Conservation (phyloP, 192 early-diverging fungal genomes). For the Coemansia brasiliensis region DNA sequence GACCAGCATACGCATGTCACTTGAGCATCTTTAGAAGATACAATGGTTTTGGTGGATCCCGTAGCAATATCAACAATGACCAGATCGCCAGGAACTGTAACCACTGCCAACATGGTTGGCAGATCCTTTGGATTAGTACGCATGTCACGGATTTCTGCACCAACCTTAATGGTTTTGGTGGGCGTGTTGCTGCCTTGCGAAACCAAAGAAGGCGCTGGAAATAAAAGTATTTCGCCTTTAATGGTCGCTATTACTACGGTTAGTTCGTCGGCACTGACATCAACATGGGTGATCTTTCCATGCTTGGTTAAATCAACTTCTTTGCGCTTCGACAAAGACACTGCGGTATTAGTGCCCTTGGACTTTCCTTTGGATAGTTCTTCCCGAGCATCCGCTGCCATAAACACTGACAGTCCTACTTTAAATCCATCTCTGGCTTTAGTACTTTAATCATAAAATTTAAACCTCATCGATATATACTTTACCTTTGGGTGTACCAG, state of each 20-base stretch:
- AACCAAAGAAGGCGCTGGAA: slow-evolving; percentile 20
- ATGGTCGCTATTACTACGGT: slow-evolving; percentile 29
- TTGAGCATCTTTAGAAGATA: slow-evolving; percentile 8
- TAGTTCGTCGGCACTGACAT: slow-evolving; percentile 25
- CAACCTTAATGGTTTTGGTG: slow-evolving; percentile 33
- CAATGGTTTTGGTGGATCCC: slow-evolving; percentile 30
- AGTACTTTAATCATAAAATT: neutral
- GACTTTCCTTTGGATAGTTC: slow-evolving; percentile 26
- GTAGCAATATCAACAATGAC: slow-evolving; percentile 45
- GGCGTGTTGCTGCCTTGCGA: slow-evolving; percentile 40
- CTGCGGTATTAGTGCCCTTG: slow-evolving; percentile 42
- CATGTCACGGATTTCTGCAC: slow-evolving; percentile 60
- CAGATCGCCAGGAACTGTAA: slow-evolving; percentile 48
- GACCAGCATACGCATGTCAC: slow-evolving; percentile 78
- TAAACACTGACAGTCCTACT: slow-evolving; percentile 30
- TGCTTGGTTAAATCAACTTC: slow-evolving; percentile 31
- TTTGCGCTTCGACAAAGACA: slow-evolving; percentile 21
- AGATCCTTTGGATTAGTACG: slow-evolving; percentile 61
- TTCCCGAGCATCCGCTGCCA: slow-evolving; percentile 34
- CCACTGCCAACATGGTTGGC: slow-evolving; percentile 56
- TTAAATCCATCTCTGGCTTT: too few species aligned
- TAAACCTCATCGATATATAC: too few species aligned
- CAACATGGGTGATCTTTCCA: slow-evolving; percentile 47
- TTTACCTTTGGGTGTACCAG: slow-evolving; percentile 60
- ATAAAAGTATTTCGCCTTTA: slow-evolving; percentile 16